phyloP scores from a whole-genome alignment of 106 monocot species.

The Agapanthus africanus region DNA sequence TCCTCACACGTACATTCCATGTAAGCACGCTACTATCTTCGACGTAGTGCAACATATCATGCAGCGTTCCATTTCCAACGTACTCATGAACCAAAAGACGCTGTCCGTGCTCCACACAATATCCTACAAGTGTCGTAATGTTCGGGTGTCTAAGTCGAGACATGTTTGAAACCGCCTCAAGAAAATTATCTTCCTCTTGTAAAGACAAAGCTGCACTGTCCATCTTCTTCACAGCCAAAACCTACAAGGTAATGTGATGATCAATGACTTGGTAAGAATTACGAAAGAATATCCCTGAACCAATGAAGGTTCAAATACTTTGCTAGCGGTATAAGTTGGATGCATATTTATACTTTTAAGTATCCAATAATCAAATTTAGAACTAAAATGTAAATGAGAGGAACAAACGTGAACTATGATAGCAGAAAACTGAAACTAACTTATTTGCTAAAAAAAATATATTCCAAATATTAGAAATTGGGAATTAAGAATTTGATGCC shows the following conservation, averaged over 20 bases:
- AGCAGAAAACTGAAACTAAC: not conserved
- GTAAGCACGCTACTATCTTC: slow-evolving; percentile 50
- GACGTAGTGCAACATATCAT: slow-evolving; percentile 66
- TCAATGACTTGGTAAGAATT: not conserved
- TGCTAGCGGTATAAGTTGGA: not conserved
- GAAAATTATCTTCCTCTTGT: slow-evolving; percentile 82
- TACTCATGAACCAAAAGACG: slow-evolving; percentile 75
- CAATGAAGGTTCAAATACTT: not conserved
- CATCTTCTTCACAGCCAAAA: slow-evolving; percentile 85
- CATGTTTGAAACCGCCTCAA: slow-evolving; percentile 81
- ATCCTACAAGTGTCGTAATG: slow-evolving; percentile 58
- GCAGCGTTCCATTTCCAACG: slow-evolving; percentile 69
- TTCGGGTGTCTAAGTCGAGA: slow-evolving; percentile 77
- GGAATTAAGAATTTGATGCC: not conserved
- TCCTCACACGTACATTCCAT: slow-evolving; percentile 77
- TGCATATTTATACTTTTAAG: not conserved
- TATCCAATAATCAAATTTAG: not conserved
- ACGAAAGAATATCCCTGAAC: slow-evolving; percentile 1
- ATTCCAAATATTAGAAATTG: not conserved
- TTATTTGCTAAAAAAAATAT: not conserved
- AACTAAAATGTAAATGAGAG: not conserved
- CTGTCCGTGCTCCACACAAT: slow-evolving; percentile 79
- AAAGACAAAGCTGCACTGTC: slow-evolving; percentile 67
- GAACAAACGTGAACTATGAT: not conserved
- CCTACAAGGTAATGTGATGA: slow-evolving; percentile 40